Evolutionary conservation across 352 stramenopile species (phyloP), one percentile per base, ranked within the genome.

Genomic region (Phytophthora pluvialis): DNA sequence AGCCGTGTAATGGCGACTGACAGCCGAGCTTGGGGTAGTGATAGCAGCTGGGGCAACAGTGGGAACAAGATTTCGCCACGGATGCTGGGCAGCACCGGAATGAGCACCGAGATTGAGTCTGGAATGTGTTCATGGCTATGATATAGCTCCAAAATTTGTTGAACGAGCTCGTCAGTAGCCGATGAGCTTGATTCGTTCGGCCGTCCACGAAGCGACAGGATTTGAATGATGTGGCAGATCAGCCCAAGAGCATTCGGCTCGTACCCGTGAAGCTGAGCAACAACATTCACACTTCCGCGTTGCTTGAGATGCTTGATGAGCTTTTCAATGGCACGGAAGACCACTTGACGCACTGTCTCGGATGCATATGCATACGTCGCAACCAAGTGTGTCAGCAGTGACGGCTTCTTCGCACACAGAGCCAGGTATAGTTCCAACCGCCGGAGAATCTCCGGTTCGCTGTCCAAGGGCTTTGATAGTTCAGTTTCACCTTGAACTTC

Each of bases 301-400:
- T 89, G 81, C 67, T 90, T 91, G 6, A 93, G 71, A 67, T 91
- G 82, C 70, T 91, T 91, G 65, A 94, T 94, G 29, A 94, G 78
- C 64, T 94, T 94, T 60, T 94, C 86, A 72, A 91, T 86, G 8
- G 84, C 82, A 39, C 80, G 73, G 64, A 93, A 89, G 44, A 91
- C 70, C 21, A 88, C 79, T 60, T 90, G 80, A 12, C 85, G 86
- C 18, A 83, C 83, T n/a, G 77, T 36, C 47, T 90, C 83, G 13
- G 69, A 77, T 64, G 86, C 73, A 26, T 76, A 73, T 32, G 73
- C 80, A 49, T 94, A 94, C 18, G 82, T 75, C 11, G 72, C 51
- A 26, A 94, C 76, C 21, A 94, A 56, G 6, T 86, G 80, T 35
- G 52, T 64, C 35, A 94, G 56, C 43, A 94, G 51, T 28, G 77